phyloP scores from a whole-genome alignment of 176 grass and related monocot genomes.

The Avena insularis region DNA sequence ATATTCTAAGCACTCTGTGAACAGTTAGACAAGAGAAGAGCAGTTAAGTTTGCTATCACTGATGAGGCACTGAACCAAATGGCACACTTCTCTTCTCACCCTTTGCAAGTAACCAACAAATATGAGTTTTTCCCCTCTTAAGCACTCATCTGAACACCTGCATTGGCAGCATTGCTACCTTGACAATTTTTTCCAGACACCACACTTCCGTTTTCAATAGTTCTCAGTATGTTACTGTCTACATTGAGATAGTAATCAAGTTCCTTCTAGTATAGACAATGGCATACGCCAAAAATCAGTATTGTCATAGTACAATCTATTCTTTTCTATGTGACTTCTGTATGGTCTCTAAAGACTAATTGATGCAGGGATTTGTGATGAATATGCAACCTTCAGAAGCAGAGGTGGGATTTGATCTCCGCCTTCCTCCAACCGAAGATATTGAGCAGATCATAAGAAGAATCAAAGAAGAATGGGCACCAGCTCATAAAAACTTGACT shows the following conservation, averaged over 20 bases:
- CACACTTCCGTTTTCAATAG: not conserved
- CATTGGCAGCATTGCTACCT: not conserved
- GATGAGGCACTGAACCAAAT: not conserved
- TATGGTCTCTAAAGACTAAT: constrained; percentile 34
- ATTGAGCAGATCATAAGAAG: constrained; percentile 69
- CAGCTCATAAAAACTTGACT: constrained; percentile 80
- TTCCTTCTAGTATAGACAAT: not conserved
- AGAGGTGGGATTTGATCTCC: constrained; percentile 93
- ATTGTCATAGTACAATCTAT: not conserved
- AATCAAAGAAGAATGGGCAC: constrained; percentile 91
- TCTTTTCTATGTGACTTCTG: not conserved
- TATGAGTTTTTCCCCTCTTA: no score
- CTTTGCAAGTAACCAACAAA: not conserved
- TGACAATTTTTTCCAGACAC: no score
- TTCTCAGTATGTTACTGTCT: not conserved
- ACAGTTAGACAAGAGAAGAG: no score
- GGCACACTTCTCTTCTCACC: not conserved
- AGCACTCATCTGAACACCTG: no score
- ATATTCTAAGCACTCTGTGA: no score
- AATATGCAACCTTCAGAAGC: constrained; percentile 99
- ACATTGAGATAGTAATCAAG: not conserved
- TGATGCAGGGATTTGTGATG: constrained; percentile 89
- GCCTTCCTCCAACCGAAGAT: constrained; percentile 83
- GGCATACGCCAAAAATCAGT: constrained; percentile 8
- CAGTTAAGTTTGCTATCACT: no score